Evolutionary conservation across 768 basidiomycete species (phyloP).

Genomic region (Phylloporus rhodoxanthus): DNA sequence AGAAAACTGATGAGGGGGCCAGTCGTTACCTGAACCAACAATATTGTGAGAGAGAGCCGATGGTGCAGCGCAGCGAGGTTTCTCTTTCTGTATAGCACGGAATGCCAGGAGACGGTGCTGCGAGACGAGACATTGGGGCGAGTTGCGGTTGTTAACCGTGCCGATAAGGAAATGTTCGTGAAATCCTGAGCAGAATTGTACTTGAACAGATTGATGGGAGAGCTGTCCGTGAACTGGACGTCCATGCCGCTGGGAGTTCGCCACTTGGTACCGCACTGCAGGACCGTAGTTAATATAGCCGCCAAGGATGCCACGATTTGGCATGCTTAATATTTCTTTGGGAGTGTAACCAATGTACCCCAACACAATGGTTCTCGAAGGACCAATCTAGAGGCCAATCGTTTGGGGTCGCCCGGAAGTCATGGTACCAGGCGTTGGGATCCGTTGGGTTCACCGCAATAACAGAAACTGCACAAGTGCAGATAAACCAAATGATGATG

Average conservation of each 20-base stretch:
- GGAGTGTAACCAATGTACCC: constrained; percentile 83
- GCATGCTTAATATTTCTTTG: constrained; percentile 66
- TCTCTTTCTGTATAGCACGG: no score
- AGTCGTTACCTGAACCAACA: no score
- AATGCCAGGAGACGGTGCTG: constrained; percentile 85
- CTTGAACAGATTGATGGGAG: constrained; percentile 68
- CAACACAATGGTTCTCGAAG: constrained; percentile 89
- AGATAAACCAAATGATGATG: no score
- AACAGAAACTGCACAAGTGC: no score
- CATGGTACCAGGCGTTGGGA: constrained; percentile 79
- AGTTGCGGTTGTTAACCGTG: constrained; percentile 86
- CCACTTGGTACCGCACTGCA: constrained; percentile 45
- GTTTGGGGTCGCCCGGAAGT: constrained; percentile 84
- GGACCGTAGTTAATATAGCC: constrained; percentile 74
- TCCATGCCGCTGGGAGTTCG: constrained; percentile 38
- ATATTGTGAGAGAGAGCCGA: no score
- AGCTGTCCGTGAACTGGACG: constrained; percentile 62
- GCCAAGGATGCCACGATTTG: constrained; percentile 81
- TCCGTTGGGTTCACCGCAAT: constrained; percentile 74
- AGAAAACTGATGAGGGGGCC: no score
- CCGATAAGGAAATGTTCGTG: constrained; percentile 89
- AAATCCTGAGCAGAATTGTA: constrained; percentile 71
- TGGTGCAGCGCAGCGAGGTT: no score
- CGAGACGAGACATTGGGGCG: constrained; percentile 86
- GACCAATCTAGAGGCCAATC: constrained; percentile 98